Base-by-base conservation (phyloP, 2,329 filamentous ascomycete genomes). In the Didymella keratinophila region DNA sequence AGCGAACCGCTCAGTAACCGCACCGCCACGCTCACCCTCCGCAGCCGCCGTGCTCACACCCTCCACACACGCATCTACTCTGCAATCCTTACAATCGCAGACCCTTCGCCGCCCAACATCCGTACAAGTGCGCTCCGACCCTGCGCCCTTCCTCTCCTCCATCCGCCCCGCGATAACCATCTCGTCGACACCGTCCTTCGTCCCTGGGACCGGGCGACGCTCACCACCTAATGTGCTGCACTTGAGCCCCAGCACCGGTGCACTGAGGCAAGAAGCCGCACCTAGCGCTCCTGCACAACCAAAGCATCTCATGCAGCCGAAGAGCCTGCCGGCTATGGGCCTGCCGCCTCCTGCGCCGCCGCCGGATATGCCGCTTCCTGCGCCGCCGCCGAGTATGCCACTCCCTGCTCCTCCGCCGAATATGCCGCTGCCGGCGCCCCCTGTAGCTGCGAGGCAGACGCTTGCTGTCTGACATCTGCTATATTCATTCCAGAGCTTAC, bases 271-370 rank as follows among this genome's bases (percentile, higher is more conserved):
- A 52, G 64, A 70, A 21, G 54, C 63, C 7, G 62, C 58, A 32
- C 62, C 64, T 16, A 45, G 58, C 9, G 48, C 58, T 16, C 62
- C 61, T 16, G 49, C 60, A 0, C 62, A 61, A 11, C 52, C 61
- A 11, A 70, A 68, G 37, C 56, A 50, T 7, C 61, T 69, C 42
- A 68, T 52, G 66, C 57, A 69, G 64, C 60, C 75, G 58, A 67
- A 66, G 10, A 76, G 71, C 18, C 76, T 81, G 61, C 73, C 79
- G 2, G 67, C 74, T 1, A 74, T 79, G 14, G 72, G 74, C 1
- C 65, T 82, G 2, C 79, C 79, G 2, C 80, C 80, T 7, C 80
- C 80, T 3, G 78, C 77, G 5, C 80, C 80, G 3, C 80, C 80
- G 21, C 80, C 80, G 53, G 74, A 70, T 12, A 77, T 78, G 64